Base-by-base conservation (phyloP, 1,139 yeast genomes). In the Ogataea hybrid region DNA sequence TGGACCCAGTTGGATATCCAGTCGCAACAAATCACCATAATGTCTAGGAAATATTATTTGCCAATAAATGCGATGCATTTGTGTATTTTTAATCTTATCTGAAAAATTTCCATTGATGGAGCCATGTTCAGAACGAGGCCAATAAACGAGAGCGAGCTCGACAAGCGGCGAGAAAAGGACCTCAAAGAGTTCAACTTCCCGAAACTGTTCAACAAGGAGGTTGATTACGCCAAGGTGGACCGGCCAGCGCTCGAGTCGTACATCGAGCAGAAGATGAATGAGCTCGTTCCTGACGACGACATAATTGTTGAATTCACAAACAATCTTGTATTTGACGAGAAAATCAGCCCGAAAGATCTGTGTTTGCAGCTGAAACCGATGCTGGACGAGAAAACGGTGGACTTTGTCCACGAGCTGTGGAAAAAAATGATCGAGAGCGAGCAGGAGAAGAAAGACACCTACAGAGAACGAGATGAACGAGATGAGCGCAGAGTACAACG, bases 281-380 rank as follows among this genome's bases (percentile, higher is more conserved):
- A 63, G 34, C 57, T 65, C 17, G 51, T 72, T 14, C 75, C 75
- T 1, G 77, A 72, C 37, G 79, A 74, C 47, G 79, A 74, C 25
- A 69, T 73, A 7, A 65, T 72, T 4, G 46, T 51, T 4, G 76
- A 70, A 30, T 73, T 70, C 46, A 53, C 69, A 4, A 60, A 55
- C 16, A 51, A 51, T 22, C 37, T 53, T 14, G 37, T 53, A 0
- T 47, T 53, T 28, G 50, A 77, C 69, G 57, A 52, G 67, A 36
- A 50, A 67, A 27, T 51, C 58, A 65, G 31, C 5, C 54, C 56
- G 3, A 57, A 58, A 33, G 59, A 58, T 15, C 64, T 74, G 11
- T 64, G 67, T 35, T 44, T 53, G 6, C 77, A 73, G 47, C 51
- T 72, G 53, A 49, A 50, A 23, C 73, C 67, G 22, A 73, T 73